These are phyloP conservation scores for Colletotrichum camelliae DNA, from an alignment of 2,329 filamentous ascomycete genomes.

Conservation along the genomic window DNA sequence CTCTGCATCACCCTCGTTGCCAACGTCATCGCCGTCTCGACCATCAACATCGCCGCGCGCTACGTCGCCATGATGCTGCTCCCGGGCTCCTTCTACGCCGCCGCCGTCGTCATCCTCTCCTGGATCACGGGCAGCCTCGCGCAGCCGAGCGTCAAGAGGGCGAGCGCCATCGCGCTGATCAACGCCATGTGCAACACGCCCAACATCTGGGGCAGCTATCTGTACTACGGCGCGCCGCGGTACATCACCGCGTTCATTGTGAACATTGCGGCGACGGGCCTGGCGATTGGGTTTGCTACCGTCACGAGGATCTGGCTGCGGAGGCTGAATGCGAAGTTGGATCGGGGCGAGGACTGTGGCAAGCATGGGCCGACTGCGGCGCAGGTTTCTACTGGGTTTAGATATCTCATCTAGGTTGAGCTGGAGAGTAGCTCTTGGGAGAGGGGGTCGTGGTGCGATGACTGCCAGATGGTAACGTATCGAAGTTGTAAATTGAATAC, in stretches of 20 bases:
- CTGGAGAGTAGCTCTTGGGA: neutral
- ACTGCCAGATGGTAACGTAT: neutral
- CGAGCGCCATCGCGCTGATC: conserved; percentile 31
- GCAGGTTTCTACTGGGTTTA: conserved; percentile 31
- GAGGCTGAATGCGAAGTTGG: conserved; percentile 31
- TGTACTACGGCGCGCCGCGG: conserved; percentile 30
- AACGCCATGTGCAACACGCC: conserved; percentile 33
- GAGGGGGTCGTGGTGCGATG: too few relatives aligned
- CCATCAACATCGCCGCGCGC: conserved; percentile 62
- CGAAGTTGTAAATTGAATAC: neutral
- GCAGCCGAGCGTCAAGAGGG: conserved; percentile 29
- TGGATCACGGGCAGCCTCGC: conserved; percentile 31
- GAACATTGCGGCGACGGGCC: conserved; percentile 29
- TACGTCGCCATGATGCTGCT: conserved; percentile 60
- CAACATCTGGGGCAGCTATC: conserved; percentile 32
- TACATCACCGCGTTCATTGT: conserved; percentile 32
- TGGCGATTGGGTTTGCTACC: conserved; percentile 31
- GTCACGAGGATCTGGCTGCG: conserved; percentile 30
- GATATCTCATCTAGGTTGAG: conserved; percentile 25
- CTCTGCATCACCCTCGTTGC: conserved; percentile 65
- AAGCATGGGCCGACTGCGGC: conserved; percentile 31
- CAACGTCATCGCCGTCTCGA: conserved; percentile 73
- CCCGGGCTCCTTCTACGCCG: conserved; percentile 29
- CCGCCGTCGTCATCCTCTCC: conserved; percentile 30
- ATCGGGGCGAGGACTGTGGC: conserved; percentile 27